Base-by-base conservation (phyloP, 768 basidiomycete genomes). In the Leucosporidium yakuticum region DNA sequence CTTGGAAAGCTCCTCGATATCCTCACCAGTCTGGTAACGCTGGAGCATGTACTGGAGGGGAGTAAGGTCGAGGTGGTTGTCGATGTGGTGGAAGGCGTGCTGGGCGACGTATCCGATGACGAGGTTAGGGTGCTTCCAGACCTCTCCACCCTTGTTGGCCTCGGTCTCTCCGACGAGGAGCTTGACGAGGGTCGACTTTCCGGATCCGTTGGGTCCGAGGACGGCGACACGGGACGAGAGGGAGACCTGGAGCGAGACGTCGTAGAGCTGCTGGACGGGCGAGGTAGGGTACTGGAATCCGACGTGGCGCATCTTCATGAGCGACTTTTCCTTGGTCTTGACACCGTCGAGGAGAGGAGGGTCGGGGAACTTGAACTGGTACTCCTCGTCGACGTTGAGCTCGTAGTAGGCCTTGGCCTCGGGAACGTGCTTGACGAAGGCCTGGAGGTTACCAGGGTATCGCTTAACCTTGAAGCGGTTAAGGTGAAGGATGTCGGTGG, bases 21-120 rank as follows among this genome's bases (percentile, higher is more conserved):
- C 94, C 80, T 97, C 91, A 62, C 94, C 95, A 78, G 95, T 94
- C 79, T 97, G 94, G 86, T 92, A 98, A 74, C 94, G 90, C 92
- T 93, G 96, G 81, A 96, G 94, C 75, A 97, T 95, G 78, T 98
- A 98, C 63, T 88, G 87, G 71, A 98, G 91, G 36, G 95, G 91
- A 8, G 95, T 96, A 81, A 95, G 94, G 80, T 95, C 92, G 56
- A 98, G 80, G 81, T 96, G 94, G 74, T 85, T 88, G 77, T 94
- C 91, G 89, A 77, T 71, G 73, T 76, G 75, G 71, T 74, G 73
- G 70, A 72, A 73, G n/a, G 72, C 55, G 79, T 98, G 95, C 77
- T 98, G 94, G 17, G 94, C 94, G 70, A 98, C 94, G 80, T 98
- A 98, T 65, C 94, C 94, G 64, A 97, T 90, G 71, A 95, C 89